Base-by-base conservation (phyloP, 768 basidiomycete genomes). In the Calocera viscosa region DNA sequence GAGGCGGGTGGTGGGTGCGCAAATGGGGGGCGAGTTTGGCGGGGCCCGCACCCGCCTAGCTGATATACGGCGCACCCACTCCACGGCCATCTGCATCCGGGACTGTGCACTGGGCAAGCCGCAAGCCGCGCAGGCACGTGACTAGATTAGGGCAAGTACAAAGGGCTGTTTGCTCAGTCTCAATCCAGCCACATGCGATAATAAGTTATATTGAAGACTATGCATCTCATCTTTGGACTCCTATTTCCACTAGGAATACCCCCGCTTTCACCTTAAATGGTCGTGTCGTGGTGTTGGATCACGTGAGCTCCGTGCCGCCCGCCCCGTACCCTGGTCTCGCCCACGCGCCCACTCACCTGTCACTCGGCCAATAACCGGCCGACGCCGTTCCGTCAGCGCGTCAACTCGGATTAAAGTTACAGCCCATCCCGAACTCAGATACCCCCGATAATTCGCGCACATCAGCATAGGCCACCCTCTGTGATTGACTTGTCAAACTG, bases 11-110 rank as follows among this genome's bases (percentile, higher is more conserved):
- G 53, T 60, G 53, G 53, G 53, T 32, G 53, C 24, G 30, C 53
- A 60, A 60, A 11, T 60, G 53, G 53, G 53, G 53, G 53, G 53
- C 26, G 53, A 60, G 53, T 28, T 32, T 60, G 43, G 53, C 53
- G 30, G 53, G 53, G 53, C 53, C 53, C 53, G 53, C 53, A 60
- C 53, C 53, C 53, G 53, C 53, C 53, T 60, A 60, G 53, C 53
- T 60, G 53, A 60, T 60, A 60, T 60, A 60, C 53, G 53, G 53
- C 53, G 26, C 11, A 60, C 30, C 53, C 53, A 60, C 53, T 60
- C 53, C 24, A 60, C 30, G 26, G 53, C 24, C 53, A 60, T 60
- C 53, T 60, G 53, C 53, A 60, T 60, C 53, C 53, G 53, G 30
- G 11, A 14, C 53, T 26, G 26, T 16, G 24, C 53, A 60, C 53